phyloP scores from a whole-genome alignment of 1,139 yeast species.

The Tardiomyces blankii region DNA sequence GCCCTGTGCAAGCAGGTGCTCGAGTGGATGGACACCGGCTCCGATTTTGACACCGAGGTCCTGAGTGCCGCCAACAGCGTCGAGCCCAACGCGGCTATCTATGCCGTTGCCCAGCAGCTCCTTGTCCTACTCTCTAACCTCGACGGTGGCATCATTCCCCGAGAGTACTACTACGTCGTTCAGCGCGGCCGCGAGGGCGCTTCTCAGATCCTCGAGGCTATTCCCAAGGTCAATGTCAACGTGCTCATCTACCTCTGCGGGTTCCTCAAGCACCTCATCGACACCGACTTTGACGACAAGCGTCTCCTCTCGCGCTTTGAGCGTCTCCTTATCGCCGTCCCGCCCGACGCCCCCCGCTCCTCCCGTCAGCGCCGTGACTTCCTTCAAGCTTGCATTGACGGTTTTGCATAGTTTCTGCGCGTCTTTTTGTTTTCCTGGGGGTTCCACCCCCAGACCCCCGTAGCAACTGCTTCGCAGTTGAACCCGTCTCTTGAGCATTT shows the following conservation, averaged over 20 bases:
- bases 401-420: background rate
- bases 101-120: slow-evolving; percentile 24
- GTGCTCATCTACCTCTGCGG: slow-evolving; percentile 30
- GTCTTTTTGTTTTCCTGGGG: too few species aligned
- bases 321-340: slow-evolving; percentile 1
- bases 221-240: slow-evolving; percentile 32
- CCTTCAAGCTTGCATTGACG: slow-evolving; percentile 12
- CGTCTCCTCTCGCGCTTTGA: background rate
- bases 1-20: slow-evolving; percentile 21
- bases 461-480: too few species aligned
- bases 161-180: slow-evolving; percentile 16
- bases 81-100: slow-evolving; percentile 15
- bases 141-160: slow-evolving; percentile 16
- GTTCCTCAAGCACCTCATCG: slow-evolving; percentile 25
- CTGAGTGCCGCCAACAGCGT: slow-evolving; percentile 20
- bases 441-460: too few species aligned
- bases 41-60: slow-evolving; percentile 22
- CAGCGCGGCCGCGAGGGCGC: slow-evolving; percentile 6
- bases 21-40: slow-evolving; percentile 26
- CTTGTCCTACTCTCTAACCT: slow-evolving; percentile 25
- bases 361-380: slow-evolving; percentile 13
- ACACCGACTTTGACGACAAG: slow-evolving; percentile 15
- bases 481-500: too few species aligned
- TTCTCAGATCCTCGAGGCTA: slow-evolving; percentile 22
- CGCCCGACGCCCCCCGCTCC: slow-evolving; percentile 1